A percentile compares a stretch with the other conserved stretches of the same genome.
Conservation (phyloP, 148 eudicot genomes). For the Limonium bicolor region DNA sequence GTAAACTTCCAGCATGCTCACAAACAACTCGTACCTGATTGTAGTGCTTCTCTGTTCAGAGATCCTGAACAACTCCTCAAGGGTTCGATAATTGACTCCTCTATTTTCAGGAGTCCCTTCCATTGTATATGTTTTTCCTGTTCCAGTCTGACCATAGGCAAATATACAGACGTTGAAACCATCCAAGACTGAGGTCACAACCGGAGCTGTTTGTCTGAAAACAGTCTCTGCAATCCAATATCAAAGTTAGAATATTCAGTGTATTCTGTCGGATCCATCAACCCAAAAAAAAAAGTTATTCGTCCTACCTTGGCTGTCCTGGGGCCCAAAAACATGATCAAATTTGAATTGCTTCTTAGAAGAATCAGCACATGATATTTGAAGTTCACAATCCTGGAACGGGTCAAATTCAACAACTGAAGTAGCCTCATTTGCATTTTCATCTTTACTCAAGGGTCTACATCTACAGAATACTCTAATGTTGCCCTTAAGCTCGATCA, state of each 20-base stretch:
- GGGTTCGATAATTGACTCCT: conserved; percentile 84
- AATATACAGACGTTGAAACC: conserved; percentile 85
- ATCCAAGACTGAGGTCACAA: conserved; percentile 53
- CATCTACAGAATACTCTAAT: conserved; percentile 93
- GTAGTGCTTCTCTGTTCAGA: conserved; percentile 46
- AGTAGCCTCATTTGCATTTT: conserved; percentile 36
- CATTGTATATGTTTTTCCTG: conserved; percentile 96
- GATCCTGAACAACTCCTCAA: conserved; percentile 65
- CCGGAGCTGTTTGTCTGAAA: conserved; percentile 49
- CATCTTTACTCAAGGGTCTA: conserved; percentile 66
- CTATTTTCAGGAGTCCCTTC: conserved; percentile 86
- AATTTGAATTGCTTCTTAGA: conserved; percentile 87
- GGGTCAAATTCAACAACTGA: conserved; percentile 63
- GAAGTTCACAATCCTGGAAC: conserved; percentile 62
- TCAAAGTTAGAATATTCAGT: conserved; percentile 10
- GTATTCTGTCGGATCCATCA: neutral
- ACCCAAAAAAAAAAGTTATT: neutral
- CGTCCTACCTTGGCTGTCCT: conserved; percentile 71
- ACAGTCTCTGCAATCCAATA: conserved; percentile 51
- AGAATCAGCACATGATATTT: conserved; percentile 52
- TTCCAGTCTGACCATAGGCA: conserved; percentile 98
- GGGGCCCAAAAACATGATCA: conserved; percentile 79
- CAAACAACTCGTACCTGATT: conserved; percentile 62
- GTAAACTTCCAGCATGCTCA: conserved; percentile 98
- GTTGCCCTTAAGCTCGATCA: conserved; percentile 94